A percentile compares a stretch with the other conserved stretches of the same genome.
phyloP scores from a whole-genome alignment of 1,284 basidiomycete species.

The Butyriboletus appendiculatus region DNA sequence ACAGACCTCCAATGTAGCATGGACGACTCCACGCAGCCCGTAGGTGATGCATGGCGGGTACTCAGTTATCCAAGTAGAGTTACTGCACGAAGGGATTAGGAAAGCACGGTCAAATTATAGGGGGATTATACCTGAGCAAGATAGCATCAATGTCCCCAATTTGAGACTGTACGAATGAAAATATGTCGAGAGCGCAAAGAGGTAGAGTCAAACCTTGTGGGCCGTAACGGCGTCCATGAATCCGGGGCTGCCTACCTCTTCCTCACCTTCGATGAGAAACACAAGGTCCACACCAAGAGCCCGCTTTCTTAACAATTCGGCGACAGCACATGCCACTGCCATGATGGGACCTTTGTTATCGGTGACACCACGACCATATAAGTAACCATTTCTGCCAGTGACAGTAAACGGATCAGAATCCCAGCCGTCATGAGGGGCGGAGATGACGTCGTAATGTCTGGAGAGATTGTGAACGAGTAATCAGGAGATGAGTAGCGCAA shows the following conservation, averaged over 20 bases:
- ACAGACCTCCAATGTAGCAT: slow-evolving; percentile 71
- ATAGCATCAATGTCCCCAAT: slow-evolving; percentile 89
- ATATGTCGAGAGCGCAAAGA: not conserved
- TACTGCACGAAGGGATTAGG: slow-evolving; percentile 46
- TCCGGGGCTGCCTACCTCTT: slow-evolving; percentile 89
- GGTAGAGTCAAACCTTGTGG: slow-evolving; percentile 58
- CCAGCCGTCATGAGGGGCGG: slow-evolving; percentile 78
- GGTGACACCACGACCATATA: slow-evolving; percentile 91
- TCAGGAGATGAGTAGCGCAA: not conserved
- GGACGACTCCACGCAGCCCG: slow-evolving; percentile 91
- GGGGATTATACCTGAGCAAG: slow-evolving; percentile 62
- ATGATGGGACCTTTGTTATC: slow-evolving; percentile 95
- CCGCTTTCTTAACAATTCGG: slow-evolving; percentile 72
- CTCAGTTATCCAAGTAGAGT: slow-evolving; percentile 97
- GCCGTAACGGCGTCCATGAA: slow-evolving; percentile 76
- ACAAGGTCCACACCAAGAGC: slow-evolving; percentile 86
- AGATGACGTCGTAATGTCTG: slow-evolving; percentile 92
- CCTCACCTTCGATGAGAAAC: slow-evolving; percentile 94
- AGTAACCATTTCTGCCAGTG: slow-evolving; percentile 85
- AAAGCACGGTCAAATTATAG: not conserved
- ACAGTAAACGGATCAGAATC: slow-evolving; percentile 84
- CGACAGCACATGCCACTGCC: slow-evolving; percentile 88
- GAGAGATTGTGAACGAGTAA: slow-evolving; percentile 1
- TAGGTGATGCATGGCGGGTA: slow-evolving; percentile 95
- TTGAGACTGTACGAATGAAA: slow-evolving; percentile 48